Base-by-base conservation (phyloP, 169 alveolate genomes). In the Plasmodium gallinaceum region DNA sequence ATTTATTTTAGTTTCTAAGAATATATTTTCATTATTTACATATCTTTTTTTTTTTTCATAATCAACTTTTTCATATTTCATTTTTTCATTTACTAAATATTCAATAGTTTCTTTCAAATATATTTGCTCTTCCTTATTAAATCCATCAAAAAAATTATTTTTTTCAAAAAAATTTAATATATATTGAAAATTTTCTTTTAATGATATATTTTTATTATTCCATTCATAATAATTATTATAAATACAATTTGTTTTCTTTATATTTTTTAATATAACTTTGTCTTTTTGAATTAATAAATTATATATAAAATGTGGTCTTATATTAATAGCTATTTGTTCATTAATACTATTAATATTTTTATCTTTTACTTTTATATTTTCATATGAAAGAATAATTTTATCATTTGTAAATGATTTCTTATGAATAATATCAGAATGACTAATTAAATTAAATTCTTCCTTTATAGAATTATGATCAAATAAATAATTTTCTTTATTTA, bases 221-320 rank as follows among this genome's bases (percentile, higher is more conserved):
- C 89, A 78, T 7, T 78, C 71, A 43, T 52, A 64, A 4, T 39
- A 6, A 26, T 42, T 61, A 10, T 74, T 69, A 52, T 83, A 83
- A 4, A 83, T 83, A 45, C 85, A 68, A 68, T 68, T 54, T 46
- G 26, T 18, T 46, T 83, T 83, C 20, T 37, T 14, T 5, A 83
- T 8, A 8, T 60, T 83, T 4, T 52, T 54, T 32, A 83, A 0
- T 5, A n/a, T 9, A 7, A 83, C 64, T 10, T 83, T 39, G 0
- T 8, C 14, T n/a, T 22, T 76, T 18, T 68, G 20, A 24, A 60
- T 10, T 14, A 20, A 24, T 52, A 83, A 16, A 6, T 26, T 65
- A 42, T 83, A 83, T 9, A 83, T 68, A 61, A 52, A 7, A 18
- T 68, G 39, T 52, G 91, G 91, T 14, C 5, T 42, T 51, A 83